phyloP scores from a whole-genome alignment of 2,329 filamentous ascomycete genomes.

The Diplodia seriata region DNA sequence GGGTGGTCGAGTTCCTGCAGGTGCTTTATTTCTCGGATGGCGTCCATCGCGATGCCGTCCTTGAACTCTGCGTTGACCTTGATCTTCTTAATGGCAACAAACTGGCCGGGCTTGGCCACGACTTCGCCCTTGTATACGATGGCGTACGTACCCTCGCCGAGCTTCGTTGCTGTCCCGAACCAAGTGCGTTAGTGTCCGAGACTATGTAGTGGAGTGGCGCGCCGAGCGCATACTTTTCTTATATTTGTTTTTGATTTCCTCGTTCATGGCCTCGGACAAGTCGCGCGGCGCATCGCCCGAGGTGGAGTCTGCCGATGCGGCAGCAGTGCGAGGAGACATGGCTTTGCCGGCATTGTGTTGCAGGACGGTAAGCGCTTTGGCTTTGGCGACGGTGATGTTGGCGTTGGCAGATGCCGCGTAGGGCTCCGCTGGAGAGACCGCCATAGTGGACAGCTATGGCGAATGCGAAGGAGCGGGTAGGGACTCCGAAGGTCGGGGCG shows the following conservation, averaged over 20 bases:
- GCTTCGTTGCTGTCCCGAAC: slow-evolving; percentile 71
- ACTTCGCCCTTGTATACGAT: slow-evolving; percentile 91
- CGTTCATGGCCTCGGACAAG: slow-evolving; percentile 57
- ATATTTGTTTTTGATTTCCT: slow-evolving; percentile 67
- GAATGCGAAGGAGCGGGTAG: not conserved
- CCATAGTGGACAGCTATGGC: slow-evolving; percentile 33
- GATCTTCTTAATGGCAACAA: slow-evolving; percentile 94
- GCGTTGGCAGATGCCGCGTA: slow-evolving; percentile 29
- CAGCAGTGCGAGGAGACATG: slow-evolving; percentile 34
- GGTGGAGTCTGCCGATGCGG: slow-evolving; percentile 37
- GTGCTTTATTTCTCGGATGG: slow-evolving; percentile 93
- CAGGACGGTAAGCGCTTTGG: slow-evolving; percentile 45
- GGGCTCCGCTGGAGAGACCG: slow-evolving; percentile 32
- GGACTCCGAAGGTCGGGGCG: slow-evolving; percentile 1
- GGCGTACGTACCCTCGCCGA: slow-evolving; percentile 97
- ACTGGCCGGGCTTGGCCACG: slow-evolving; percentile 70
- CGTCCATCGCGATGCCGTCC: slow-evolving; percentile 92
- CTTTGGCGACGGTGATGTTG: slow-evolving; percentile 35
- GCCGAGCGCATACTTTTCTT: slow-evolving; percentile 29
- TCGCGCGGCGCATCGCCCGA: slow-evolving; percentile 42
- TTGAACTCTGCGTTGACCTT: slow-evolving; percentile 85
- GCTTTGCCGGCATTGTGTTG: slow-evolving; percentile 36
- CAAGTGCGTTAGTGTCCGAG: slow-evolving; percentile 20
- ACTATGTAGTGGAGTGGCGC: not conserved
- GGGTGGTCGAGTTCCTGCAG: slow-evolving; percentile 93